Evolutionary conservation across 202 grass and related monocot species (phyloP).

Genomic region (Panicum virgatum): DNA sequence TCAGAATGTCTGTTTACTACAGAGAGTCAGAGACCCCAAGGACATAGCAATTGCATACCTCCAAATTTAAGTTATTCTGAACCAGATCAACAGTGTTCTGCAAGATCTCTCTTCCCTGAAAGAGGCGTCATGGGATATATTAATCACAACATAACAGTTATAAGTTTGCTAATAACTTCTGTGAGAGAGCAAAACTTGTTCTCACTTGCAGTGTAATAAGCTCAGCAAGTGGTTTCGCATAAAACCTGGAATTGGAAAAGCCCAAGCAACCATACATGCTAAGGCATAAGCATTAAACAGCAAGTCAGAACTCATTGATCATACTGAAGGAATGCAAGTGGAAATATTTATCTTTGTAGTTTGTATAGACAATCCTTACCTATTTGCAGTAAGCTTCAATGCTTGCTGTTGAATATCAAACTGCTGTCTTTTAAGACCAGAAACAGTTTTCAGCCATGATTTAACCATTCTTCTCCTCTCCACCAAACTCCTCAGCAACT

Average conservation of each 20-base stretch:
- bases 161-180: slow-evolving; percentile 35
- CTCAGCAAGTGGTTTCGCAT: slow-evolving; percentile 94
- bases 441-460: slow-evolving; percentile 86
- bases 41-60: slow-evolving; percentile 52
- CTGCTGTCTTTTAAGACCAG: slow-evolving; percentile 87
- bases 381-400: slow-evolving; percentile 97
- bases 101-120: slow-evolving; percentile 94
- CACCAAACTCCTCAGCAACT: slow-evolving; percentile 89
- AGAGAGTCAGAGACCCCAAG: slow-evolving; percentile 18
- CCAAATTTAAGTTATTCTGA: slow-evolving; percentile 96
- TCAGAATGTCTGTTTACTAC: slow-evolving; percentile 20
- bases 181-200: slow-evolving; percentile 31
- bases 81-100: slow-evolving; percentile 97
- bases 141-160: slow-evolving; percentile 7
- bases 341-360: slow-evolving; percentile 6
- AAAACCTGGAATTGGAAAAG: slow-evolving; percentile 96
- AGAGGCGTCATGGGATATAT: slow-evolving; percentile 39
- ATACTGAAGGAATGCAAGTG: slow-evolving; percentile 13
- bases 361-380: slow-evolving; percentile 43
- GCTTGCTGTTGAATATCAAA: slow-evolving; percentile 98
- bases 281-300: slow-evolving; percentile 39
- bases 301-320: slow-evolving; percentile 20
- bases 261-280: slow-evolving; percentile 99
- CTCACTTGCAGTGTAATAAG: slow-evolving; percentile 96
- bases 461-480: slow-evolving; percentile 98